Percentiles rank a stretch among this genome's conserved stretches.
Conservation (phyloP, 106 monocot species). For the Platanthera guangdongensis region DNA sequence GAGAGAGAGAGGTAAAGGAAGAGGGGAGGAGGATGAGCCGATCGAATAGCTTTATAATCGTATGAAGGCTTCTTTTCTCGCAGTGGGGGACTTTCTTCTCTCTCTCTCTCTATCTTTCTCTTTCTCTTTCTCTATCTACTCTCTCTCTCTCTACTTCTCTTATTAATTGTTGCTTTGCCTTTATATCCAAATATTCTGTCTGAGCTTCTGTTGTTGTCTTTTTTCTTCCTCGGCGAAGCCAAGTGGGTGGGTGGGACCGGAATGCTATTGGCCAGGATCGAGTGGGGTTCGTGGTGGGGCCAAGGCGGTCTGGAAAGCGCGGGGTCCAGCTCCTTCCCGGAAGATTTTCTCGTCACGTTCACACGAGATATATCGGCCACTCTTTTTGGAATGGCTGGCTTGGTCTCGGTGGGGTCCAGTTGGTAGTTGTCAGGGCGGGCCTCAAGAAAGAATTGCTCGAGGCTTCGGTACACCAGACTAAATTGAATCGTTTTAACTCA, state of each 20-base stretch:
- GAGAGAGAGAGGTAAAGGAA: neutral
- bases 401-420: neutral
- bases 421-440: neutral
- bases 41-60: slow-evolving; percentile 17
- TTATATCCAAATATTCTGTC: slow-evolving; percentile 11
- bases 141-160: slow-evolving; percentile 1
- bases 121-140: neutral
- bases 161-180: slow-evolving; percentile 4
- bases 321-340: slow-evolving; percentile 8
- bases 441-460: neutral
- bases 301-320: neutral
- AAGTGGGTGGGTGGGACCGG: slow-evolving; percentile 6
- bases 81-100: neutral
- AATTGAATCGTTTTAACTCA: too few species aligned
- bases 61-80: neutral
- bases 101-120: neutral
- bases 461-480: too few species aligned
- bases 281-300: neutral
- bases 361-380: neutral
- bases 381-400: neutral
- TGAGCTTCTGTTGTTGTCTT: slow-evolving; percentile 13
- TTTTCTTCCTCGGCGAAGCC: neutral
- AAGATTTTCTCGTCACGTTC: slow-evolving; percentile 6
- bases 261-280: neutral
- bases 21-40: neutral